Percentiles rank a stretch among this genome's conserved stretches.
These are phyloP conservation scores for Neurospora terricola DNA, from an alignment of 495 filamentous ascomycete genomes.

Conservation along the genomic window DNA sequence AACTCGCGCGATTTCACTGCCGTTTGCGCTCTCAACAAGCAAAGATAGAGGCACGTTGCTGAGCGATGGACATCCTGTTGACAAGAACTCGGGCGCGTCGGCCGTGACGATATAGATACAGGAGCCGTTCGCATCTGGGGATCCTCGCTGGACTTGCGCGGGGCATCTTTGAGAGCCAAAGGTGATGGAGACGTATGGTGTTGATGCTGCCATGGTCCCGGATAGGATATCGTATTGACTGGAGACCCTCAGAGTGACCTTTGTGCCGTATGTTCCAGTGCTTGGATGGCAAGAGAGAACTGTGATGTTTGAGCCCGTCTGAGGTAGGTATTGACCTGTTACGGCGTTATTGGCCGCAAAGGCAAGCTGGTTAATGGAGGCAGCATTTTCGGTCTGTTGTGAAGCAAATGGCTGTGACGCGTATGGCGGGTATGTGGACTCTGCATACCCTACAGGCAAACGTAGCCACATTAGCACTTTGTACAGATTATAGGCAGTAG, in stretches of 20 bases:
- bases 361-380: conserved; percentile 39
- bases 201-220: conserved; percentile 41
- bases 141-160: conserved; percentile 51
- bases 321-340: conserved; percentile 39
- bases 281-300: conserved; percentile 59
- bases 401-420: conserved; percentile 28
- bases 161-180: conserved; percentile 65
- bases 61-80: conserved; percentile 54
- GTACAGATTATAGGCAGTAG: neutral
- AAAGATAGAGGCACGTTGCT: conserved; percentile 63
- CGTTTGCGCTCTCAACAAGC: conserved; percentile 56
- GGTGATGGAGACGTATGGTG: conserved; percentile 52
- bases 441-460: conserved; percentile 38
- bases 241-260: conserved; percentile 61
- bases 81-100: conserved; percentile 59
- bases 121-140: conserved; percentile 42
- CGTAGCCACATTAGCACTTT: neutral
- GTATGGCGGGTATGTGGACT: conserved; percentile 36
- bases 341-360: conserved; percentile 44
- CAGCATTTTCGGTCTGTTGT: conserved; percentile 36
- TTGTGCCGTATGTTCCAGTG: conserved; percentile 56
- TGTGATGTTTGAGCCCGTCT: conserved; percentile 31
- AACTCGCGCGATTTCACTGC: conserved; percentile 45
- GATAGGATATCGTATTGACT: conserved; percentile 53
- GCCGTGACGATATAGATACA: conserved; percentile 65